A percentile compares a stretch with the other conserved stretches of the same genome.
Evolutionary conservation across 257 asterid genomes (phyloP).

Genomic region (Fraxinus excelsior): DNA sequence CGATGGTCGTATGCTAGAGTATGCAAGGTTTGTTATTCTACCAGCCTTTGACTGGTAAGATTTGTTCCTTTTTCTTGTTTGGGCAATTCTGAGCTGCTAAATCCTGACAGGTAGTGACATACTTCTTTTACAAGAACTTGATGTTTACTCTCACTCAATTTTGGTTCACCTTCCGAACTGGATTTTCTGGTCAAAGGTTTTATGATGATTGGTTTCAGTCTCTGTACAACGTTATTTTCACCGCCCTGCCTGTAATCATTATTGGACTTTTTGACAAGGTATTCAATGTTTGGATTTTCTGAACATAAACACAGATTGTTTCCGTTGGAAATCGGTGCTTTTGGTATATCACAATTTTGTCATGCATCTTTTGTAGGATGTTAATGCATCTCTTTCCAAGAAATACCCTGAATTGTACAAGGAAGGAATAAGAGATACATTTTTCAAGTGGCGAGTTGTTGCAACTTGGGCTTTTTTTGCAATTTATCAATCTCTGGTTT

Average conservation of each 20-base stretch:
- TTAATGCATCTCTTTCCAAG: slow-evolving; percentile 84
- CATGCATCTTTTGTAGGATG: slow-evolving; percentile 58
- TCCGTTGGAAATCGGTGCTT: slow-evolving; percentile 4
- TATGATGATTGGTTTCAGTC: slow-evolving; percentile 99
- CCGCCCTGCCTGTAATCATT: slow-evolving; percentile 92
- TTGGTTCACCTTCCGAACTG: slow-evolving; percentile 98
- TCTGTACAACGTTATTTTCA: slow-evolving; percentile 90
- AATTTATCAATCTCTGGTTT: slow-evolving; percentile 72
- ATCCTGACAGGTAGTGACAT: slow-evolving; percentile 79
- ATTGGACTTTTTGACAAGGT: slow-evolving; percentile 99
- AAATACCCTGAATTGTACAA: slow-evolving; percentile 95
- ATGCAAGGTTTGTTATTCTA: slow-evolving; percentile 80
- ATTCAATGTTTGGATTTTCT: slow-evolving; percentile 18
- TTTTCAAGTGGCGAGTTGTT: slow-evolving; percentile 92
- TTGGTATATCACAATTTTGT: neutral
- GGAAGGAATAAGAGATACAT: slow-evolving; percentile 91
- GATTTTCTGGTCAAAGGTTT: slow-evolving; percentile 97
- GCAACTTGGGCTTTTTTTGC: slow-evolving; percentile 96
- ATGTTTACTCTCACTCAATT: slow-evolving; percentile 95
- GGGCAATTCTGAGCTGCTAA: slow-evolving; percentile 18
- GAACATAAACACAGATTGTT: neutral
- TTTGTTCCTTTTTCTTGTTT: slow-evolving; percentile 8
- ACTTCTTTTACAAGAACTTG: slow-evolving; percentile 97
- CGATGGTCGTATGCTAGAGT: slow-evolving; percentile 98
- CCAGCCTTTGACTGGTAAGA: slow-evolving; percentile 17